Base-by-base conservation (phyloP, 192 early-diverging fungal species). In the Backusella tarrabulga region DNA sequence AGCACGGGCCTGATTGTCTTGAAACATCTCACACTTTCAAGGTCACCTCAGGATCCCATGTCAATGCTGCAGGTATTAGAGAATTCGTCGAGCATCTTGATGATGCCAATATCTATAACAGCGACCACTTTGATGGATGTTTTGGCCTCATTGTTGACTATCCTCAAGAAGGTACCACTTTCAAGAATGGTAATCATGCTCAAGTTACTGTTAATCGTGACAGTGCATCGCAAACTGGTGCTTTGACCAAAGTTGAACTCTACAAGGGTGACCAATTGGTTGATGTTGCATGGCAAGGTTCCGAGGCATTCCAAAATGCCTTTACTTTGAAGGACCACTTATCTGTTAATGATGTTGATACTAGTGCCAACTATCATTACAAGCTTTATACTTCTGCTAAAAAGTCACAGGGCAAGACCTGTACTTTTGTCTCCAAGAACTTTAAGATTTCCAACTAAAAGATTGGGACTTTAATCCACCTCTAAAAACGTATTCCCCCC, bases 1-100 rank as follows among this genome's bases (percentile, higher is more conserved):
- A 77, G 72, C 80, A 81, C 38, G 80, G 80, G 6, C 80, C 80
- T 50, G 80, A 77, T 42, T 81, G 80, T 60, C 60, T 77, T 38
- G 44, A 77, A 52, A 81, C 80, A 32, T 77, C 80, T 9, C 67
- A 73, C 17, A 81, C 80, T 1, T 81, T 81, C 80, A 81, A 77
- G 68, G 76, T 81, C 8, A 73, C 72, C 26, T 34, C 80, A 21
- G 72, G 56, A 38, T 34, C 50, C n/a, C 79, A 80, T 26, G 74
- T 72, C 40, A 81, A 81, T 68, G 73, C 38, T 9, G 73, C 72
- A 35, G 80, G 80, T 38, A 14, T 32, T 12, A 66, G 56, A 34
- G 52, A 73, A 15, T 79, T 69, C 14, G n/a, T 38, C 6, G 76
- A 81, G 50, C 67, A 69, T 4, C 32, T 75, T 14, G 38, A 74